A percentile compares a stretch with the other conserved stretches of the same genome.
Conservation (phyloP, 768 basidiomycete genomes). For the Mycena maculata region DNA sequence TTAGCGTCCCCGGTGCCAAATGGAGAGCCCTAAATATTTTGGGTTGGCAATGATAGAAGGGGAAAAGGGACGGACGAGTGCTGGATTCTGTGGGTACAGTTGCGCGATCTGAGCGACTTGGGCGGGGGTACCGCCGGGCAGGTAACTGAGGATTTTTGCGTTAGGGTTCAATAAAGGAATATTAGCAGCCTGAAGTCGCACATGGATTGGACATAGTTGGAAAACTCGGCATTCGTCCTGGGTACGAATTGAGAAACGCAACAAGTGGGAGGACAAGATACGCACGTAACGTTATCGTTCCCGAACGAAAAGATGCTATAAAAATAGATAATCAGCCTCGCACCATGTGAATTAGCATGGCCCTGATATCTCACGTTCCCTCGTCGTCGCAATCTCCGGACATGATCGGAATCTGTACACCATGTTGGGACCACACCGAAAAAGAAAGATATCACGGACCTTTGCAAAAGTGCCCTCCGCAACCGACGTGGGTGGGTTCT, state of each 20-base stretch:
- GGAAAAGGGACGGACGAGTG: neutral
- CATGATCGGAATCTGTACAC: constrained; percentile 40
- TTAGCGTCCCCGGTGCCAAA: constrained; percentile 15
- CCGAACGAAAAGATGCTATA: constrained; percentile 36
- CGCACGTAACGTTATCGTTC: constrained; percentile 37
- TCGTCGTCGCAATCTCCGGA: constrained; percentile 55
- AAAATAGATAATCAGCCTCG: neutral
- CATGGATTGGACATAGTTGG: constrained; percentile 1
- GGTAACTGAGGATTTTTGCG: neutral
- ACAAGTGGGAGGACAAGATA: constrained; percentile 1
- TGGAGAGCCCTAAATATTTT: constrained; percentile 10
- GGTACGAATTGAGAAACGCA: constrained; percentile 21
- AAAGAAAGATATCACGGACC: constrained; percentile 34
- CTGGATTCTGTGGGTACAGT: constrained; percentile 14
- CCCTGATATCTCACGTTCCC: constrained; percentile 48
- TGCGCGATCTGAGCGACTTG: neutral
- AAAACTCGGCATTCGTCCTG: constrained; percentile 30
- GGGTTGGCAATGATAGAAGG: neutral
- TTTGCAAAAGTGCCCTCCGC: constrained; percentile 47
- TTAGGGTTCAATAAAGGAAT: neutral
- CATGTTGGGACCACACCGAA: neutral
- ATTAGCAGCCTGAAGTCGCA: neutral
- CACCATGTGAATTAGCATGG: neutral
- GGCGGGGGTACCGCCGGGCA: neutral
- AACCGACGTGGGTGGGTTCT: constrained; percentile 45